Evolutionary conservation across 1,284 basidiomycete species (phyloP).

Genomic region (Tilletia indica): DNA sequence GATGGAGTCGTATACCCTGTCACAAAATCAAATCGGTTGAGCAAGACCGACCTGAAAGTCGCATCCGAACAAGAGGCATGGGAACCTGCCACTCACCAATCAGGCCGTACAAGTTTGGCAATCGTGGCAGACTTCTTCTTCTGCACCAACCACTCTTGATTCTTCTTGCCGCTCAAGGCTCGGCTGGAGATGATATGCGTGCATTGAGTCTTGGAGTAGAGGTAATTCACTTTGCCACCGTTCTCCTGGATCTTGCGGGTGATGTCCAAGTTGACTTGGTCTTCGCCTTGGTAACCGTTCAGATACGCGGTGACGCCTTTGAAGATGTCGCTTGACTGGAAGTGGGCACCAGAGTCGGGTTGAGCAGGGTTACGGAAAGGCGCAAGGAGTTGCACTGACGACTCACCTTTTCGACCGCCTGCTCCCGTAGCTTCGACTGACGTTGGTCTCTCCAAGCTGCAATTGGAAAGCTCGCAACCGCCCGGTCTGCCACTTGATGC

Average conservation of each 20-base stretch:
- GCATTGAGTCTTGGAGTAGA: slow-evolving; percentile 11
- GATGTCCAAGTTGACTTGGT: slow-evolving; percentile 5
- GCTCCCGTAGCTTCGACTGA: slow-evolving; percentile 15
- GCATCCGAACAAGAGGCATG: not conserved
- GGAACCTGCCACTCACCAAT: not conserved
- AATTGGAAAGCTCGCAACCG: not conserved
- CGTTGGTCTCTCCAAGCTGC: slow-evolving; percentile 3
- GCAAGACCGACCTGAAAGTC: not conserved
- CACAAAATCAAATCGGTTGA: not conserved
- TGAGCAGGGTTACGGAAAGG: no score
- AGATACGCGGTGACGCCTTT: slow-evolving; percentile 10
- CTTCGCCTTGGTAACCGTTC: slow-evolving; percentile 11
- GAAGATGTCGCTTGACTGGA: slow-evolving; percentile 11
- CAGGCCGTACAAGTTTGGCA: not conserved
- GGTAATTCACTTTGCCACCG: slow-evolving; percentile 13
- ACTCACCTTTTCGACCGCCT: slow-evolving; percentile 10
- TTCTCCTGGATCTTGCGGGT: slow-evolving; percentile 14
- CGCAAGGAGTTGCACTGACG: no score
- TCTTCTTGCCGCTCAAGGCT: slow-evolving; percentile 13
- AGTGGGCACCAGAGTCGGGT: not conserved
- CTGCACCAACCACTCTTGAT: slow-evolving; percentile 8
- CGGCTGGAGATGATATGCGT: slow-evolving; percentile 13
- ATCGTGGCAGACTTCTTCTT: not conserved
- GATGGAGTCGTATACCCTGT: slow-evolving; percentile 13
- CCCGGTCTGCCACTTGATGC: slow-evolving; percentile 8